Conservation (phyloP, 2,329 filamentous ascomycete genomes). For the Venturia nashicola region DNA sequence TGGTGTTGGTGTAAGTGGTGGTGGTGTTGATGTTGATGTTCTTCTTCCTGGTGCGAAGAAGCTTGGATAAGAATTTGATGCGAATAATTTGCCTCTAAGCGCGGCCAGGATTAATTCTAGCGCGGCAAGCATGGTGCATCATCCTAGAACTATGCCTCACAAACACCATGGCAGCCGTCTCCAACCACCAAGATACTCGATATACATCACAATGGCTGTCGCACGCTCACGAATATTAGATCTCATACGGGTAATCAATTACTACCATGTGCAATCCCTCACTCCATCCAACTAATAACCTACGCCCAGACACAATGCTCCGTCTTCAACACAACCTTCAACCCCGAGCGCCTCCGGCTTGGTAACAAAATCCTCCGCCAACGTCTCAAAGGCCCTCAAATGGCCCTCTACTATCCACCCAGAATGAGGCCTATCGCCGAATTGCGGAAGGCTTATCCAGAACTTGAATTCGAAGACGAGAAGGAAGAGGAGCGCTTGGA, state of each 20-base stretch:
- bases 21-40: too few relatives aligned
- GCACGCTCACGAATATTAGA: constrained; percentile 45
- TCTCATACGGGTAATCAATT: constrained; percentile 58
- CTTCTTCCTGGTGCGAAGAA: background rate
- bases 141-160: background rate
- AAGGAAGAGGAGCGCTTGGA: constrained; percentile 69
- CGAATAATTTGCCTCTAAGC: background rate
- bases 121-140: background rate
- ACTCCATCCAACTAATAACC: background rate
- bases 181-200: background rate
- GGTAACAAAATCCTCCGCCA: constrained; percentile 91
- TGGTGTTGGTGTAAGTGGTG: background rate
- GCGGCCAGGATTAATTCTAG: background rate
- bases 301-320: constrained; percentile 9
- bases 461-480: constrained; percentile 60
- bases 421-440: constrained; percentile 60
- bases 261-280: background rate
- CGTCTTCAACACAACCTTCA: constrained; percentile 74
- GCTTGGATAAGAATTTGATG: constrained; percentile 1
- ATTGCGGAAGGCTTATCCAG: constrained; percentile 57
- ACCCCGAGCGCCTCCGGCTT: constrained; percentile 67
- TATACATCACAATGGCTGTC: constrained; percentile 33
- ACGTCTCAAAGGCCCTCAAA: constrained; percentile 67
- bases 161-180: background rate
- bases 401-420: constrained; percentile 82